phyloP scores from a whole-genome alignment of 1,284 basidiomycete species.

The Fomitopsis schrenkii region DNA sequence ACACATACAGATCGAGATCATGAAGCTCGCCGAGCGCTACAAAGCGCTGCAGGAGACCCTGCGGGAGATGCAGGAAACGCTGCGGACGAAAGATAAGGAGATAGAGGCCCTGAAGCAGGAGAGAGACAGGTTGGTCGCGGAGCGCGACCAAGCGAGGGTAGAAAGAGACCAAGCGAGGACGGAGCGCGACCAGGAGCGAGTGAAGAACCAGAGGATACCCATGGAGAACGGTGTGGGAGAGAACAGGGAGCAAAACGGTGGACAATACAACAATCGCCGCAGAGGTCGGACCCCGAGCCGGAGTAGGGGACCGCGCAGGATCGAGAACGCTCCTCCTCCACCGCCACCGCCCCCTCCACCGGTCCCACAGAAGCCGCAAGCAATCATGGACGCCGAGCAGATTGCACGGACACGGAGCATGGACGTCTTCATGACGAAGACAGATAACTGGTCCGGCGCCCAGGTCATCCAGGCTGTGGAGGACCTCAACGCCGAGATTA shows the following conservation, averaged over 20 bases:
- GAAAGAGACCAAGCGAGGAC: slow-evolving; percentile 12
- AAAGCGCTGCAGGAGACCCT: slow-evolving; percentile 52
- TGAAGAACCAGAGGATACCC: slow-evolving; percentile 10
- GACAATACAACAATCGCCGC: slow-evolving; percentile 8
- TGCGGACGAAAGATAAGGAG: slow-evolving; percentile 38
- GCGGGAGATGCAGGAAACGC: slow-evolving; percentile 28
- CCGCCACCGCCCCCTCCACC: slow-evolving; percentile 1
- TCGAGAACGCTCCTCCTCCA: slow-evolving; percentile 5
- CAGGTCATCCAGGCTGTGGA: slow-evolving; percentile 75
- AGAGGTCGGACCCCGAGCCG: slow-evolving; percentile 19
- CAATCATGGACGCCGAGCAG: slow-evolving; percentile 32
- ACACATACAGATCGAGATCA: slow-evolving; percentile 52
- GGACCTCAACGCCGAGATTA: slow-evolving; percentile 73
- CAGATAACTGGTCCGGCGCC: slow-evolving; percentile 70
- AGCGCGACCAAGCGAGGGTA: slow-evolving; percentile 24
- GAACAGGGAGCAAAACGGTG: slow-evolving; percentile 4
- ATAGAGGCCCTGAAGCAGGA: slow-evolving; percentile 50
- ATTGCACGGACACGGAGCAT: slow-evolving; percentile 46
- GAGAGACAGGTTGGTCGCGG: slow-evolving; percentile 29
- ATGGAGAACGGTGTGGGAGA: slow-evolving; percentile 4
- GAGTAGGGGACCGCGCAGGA: slow-evolving; percentile 23
- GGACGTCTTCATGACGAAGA: slow-evolving; percentile 68
- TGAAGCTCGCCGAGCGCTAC: slow-evolving; percentile 56
- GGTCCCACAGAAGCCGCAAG: slow-evolving; percentile 15
- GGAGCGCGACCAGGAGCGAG: slow-evolving; percentile 18